These are phyloP conservation scores for Phytophthora crassamura DNA, from an alignment of 352 stramenopile genomes.

Conservation along the genomic window DNA sequence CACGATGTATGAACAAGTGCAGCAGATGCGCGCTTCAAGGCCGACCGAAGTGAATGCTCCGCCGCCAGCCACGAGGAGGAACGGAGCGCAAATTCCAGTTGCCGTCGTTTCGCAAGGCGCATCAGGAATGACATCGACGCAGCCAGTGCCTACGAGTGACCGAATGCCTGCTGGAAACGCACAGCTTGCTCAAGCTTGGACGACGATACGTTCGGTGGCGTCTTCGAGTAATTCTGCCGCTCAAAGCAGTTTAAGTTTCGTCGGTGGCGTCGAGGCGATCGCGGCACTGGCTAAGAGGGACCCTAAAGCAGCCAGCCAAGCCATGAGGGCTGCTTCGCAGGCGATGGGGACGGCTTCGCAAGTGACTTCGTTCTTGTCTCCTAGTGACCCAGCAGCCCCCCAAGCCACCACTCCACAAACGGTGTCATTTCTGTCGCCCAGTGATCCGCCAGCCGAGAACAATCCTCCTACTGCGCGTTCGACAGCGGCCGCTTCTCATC, in stretches of 20 bases:
- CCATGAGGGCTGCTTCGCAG: slow-evolving; percentile 3
- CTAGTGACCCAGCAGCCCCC: slow-evolving; percentile 14
- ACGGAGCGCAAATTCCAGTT: slow-evolving; percentile 6
- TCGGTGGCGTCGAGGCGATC: slow-evolving; percentile 30
- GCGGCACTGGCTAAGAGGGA: slow-evolving; percentile 27
- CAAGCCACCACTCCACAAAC: no score
- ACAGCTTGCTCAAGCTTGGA: neutral
- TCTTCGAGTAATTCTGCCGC: neutral
- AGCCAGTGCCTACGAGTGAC: slow-evolving; percentile 6
- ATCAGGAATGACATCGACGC: slow-evolving; percentile 1
- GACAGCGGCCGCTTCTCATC: slow-evolving; percentile 4
- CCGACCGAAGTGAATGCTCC: neutral
- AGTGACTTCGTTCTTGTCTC: slow-evolving; percentile 26
- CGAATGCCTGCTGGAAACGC: slow-evolving; percentile 5
- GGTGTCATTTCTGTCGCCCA: slow-evolving; percentile 29
- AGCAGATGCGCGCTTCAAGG: slow-evolving; percentile 14
- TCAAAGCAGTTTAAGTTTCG: neutral
- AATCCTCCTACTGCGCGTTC: neutral
- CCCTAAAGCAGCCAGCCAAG: neutral
- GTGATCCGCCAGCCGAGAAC: slow-evolving; percentile 12
- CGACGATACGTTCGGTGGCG: neutral
- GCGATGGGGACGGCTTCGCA: slow-evolving; percentile 5
- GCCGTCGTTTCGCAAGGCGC: slow-evolving; percentile 3
- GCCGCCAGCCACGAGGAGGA: neutral
- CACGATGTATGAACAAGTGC: slow-evolving; percentile 14